Evolutionary conservation across 306 rosid species (phyloP), one percentile per base, ranked within the genome.

Genomic region (Alnus glutinosa): DNA sequence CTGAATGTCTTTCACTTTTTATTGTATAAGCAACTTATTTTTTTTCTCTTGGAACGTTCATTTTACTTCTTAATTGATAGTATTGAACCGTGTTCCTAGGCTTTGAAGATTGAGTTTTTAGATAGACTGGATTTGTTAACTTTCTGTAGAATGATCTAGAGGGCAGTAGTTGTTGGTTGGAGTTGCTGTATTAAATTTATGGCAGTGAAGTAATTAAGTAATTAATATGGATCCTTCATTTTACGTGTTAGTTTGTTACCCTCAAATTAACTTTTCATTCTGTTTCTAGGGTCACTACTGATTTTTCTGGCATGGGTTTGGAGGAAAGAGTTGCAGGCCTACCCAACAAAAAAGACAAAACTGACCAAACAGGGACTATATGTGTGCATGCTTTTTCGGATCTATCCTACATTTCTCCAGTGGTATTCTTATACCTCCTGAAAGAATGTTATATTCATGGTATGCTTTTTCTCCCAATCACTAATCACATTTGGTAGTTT

Each of bases 391-490:
- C 96, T 15, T 93, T 91, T 75, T 83, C 81, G 74, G 89, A 96
- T 83, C 83, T 96, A 42, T 59, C 81, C 19, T 86, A 84, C 75
- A 90, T 91, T 57, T 83, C 99, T 71, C 99, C 98, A 0, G 83
- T 89, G 83, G 91, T 93, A 59, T 96, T 96, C 85, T 34, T 96
- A 68, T 88, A 83, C 84, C 94, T 93, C 71, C 85, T 96, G 80
- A 96, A 91, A 87, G 94, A 88, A 77, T 96, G 94, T 70, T 91
- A 96, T 80, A 76, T 79, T 76, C 73, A 79, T 85, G 98, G 98
- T 95, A 91, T 48, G 96, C 4, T 42, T 55, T 75, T 67, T 78
- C 78, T 55, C 78, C 75, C 32, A 46, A 64, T 13, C 67, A 58
- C 58, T 55, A 7, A 47, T 74, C 9, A 39, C 4, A 68, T 52